Percentiles rank a stretch among this genome's conserved stretches.
phyloP scores from a whole-genome alignment of 192 early-diverging fungal species.

The Coemansia sp. region DNA sequence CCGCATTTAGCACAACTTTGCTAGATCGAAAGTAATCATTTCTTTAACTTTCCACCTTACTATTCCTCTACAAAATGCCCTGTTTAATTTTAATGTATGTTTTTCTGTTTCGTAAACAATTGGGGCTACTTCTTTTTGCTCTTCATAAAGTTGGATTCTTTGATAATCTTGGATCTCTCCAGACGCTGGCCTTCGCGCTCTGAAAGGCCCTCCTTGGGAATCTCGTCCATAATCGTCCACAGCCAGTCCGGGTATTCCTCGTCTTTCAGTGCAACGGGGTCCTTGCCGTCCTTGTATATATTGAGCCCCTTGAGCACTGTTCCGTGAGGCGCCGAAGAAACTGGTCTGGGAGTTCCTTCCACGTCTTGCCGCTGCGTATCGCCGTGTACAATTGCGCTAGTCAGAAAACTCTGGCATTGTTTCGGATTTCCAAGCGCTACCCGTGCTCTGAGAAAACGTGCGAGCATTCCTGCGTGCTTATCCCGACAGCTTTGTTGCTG shows the following conservation, averaged over 20 bases:
- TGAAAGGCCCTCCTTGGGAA: slow-evolving; percentile 16
- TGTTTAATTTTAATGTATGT: slow-evolving; percentile 28
- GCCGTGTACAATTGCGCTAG: not conserved
- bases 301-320: slow-evolving; percentile 85
- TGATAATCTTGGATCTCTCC: slow-evolving; percentile 63
- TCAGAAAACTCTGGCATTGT: not conserved
- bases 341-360: slow-evolving; percentile 4
- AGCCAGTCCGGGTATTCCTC: slow-evolving; percentile 90
- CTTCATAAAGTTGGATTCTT: slow-evolving; percentile 74
- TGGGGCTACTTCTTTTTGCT: slow-evolving; percentile 65
- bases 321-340: slow-evolving; percentile 68
- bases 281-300: slow-evolving; percentile 77
- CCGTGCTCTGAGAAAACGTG: not conserved
- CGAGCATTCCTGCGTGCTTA: slow-evolving; percentile 7
- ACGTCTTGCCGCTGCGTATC: not conserved
- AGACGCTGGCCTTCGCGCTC: slow-evolving; percentile 64
- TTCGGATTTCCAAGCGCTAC: not conserved
- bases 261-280: slow-evolving; percentile 84
- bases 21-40: slow-evolving; percentile 31
- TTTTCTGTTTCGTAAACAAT: slow-evolving; percentile 24
- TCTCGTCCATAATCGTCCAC: slow-evolving; percentile 76
- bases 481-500: not conserved
- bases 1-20: not conserved
- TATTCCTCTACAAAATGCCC: slow-evolving; percentile 3
- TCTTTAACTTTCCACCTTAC: slow-evolving; percentile 42